Conservation (phyloP, 2,329 filamentous ascomycete genomes). For the Colletotrichum orchidophilum region DNA sequence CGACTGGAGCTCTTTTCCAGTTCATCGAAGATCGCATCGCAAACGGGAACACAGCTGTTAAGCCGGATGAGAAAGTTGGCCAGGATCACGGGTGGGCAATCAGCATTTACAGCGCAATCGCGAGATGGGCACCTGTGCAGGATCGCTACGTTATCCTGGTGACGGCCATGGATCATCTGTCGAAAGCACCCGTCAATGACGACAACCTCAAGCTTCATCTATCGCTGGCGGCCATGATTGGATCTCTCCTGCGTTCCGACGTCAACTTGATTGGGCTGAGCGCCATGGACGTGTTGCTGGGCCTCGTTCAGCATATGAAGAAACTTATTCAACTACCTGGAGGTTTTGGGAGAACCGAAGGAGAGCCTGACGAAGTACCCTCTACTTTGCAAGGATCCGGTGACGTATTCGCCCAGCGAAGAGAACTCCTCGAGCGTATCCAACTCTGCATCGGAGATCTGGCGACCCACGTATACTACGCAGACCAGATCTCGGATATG, state of each 20-base stretch:
- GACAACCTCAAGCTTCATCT: conserved; percentile 78
- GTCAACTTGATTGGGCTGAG: conserved; percentile 95
- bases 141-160: conserved; percentile 92
- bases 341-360: conserved; percentile 45
- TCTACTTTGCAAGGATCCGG: conserved; percentile 46
- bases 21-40: conserved; percentile 74
- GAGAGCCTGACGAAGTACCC: conserved; percentile 43
- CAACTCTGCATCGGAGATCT: conserved; percentile 85
- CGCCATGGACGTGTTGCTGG: conserved; percentile 92
- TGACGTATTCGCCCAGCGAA: conserved; percentile 60
- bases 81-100: conserved; percentile 79
- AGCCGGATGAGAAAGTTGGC: conserved; percentile 50
- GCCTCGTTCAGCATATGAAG: conserved; percentile 85
- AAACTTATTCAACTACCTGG: conserved; percentile 74
- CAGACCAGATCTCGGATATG: conserved; percentile 96
- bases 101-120: conserved; percentile 80
- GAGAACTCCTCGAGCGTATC: conserved; percentile 74
- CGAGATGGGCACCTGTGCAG: conserved; percentile 91
- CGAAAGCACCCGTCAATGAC: conserved; percentile 74
- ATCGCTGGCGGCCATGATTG: conserved; percentile 79
- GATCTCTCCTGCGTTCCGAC: conserved; percentile 84
- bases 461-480: conserved; percentile 95
- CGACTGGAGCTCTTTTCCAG: conserved; percentile 76
- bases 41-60: conserved; percentile 64
- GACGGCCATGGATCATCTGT: conserved; percentile 79